Conservation (phyloP, 2,329 filamentous ascomycete species). For the Nectriaceae sp. region DNA sequence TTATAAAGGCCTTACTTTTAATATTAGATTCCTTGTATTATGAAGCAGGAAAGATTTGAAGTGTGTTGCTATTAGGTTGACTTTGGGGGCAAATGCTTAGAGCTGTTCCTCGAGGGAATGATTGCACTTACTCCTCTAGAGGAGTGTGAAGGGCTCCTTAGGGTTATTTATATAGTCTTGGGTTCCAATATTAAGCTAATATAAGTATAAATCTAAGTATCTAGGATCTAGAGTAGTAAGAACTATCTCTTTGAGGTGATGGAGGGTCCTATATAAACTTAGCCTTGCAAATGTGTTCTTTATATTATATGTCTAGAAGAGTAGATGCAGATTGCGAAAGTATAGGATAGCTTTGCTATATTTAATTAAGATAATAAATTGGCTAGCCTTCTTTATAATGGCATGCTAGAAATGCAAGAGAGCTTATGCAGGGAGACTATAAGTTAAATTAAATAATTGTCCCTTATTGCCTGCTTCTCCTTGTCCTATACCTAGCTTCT, state of each 20-base stretch:
- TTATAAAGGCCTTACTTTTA: neutral
- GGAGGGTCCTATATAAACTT: neutral
- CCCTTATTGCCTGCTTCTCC: slow-evolving; percentile 1
- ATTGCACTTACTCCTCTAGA: slow-evolving; percentile 4
- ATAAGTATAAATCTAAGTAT: no score
- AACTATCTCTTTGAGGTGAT: no score
- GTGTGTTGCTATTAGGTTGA: neutral
- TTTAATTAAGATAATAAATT: neutral
- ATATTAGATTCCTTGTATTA: neutral
- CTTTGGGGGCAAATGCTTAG: neutral
- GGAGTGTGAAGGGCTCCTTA: slow-evolving; percentile 2
- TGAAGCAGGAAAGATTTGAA: slow-evolving; percentile 2
- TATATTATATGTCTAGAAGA: neutral
- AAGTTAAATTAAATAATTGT: slow-evolving; percentile 1
- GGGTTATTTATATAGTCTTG: slow-evolving; percentile 1
- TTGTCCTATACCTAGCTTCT: slow-evolving; percentile 2
- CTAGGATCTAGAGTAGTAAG: slow-evolving; percentile 1
- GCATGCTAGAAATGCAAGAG: no score
- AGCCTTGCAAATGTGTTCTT: slow-evolving; percentile 1
- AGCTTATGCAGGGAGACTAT: no score
- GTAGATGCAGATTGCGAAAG: neutral
- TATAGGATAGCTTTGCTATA: neutral
- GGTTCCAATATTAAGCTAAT: no score
- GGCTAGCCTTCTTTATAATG: neutral
- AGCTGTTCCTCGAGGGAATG: slow-evolving; percentile 1